A percentile compares a stretch with the other conserved stretches of the same genome.
phyloP scores from a whole-genome alignment of 257 asterid species.

The Solanum gandarillasii region DNA sequence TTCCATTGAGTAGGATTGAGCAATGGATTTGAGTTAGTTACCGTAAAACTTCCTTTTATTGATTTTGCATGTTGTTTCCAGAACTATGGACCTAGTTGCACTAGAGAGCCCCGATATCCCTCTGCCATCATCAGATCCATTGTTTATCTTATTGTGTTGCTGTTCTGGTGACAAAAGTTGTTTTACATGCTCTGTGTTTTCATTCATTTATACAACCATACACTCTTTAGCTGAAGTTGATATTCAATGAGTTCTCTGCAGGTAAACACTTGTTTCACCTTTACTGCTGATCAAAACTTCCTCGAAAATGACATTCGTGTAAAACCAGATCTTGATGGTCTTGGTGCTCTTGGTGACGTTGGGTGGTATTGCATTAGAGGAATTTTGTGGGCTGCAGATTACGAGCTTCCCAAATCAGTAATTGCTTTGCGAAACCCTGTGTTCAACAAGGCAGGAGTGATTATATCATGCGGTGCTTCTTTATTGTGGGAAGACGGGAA shows the following conservation, averaged over 20 bases:
- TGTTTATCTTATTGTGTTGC: not conserved
- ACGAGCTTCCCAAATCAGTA: constrained; percentile 26
- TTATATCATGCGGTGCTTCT: constrained; percentile 29
- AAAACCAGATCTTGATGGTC: constrained; percentile 37
- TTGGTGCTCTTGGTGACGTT: constrained; percentile 34
- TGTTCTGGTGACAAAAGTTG: not conserved
- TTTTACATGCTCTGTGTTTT: not conserved
- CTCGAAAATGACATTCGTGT: constrained; percentile 31
- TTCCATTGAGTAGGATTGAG: not conserved
- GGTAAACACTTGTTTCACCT: constrained; percentile 20
- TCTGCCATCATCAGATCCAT: not conserved
- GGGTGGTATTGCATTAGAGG: constrained; percentile 36
- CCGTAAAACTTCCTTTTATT: not conserved
- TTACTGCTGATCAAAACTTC: constrained; percentile 16
- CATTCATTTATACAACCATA: not conserved
- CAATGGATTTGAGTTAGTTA: not conserved
- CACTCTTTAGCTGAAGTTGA: not conserved
- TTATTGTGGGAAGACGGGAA: constrained; percentile 32
- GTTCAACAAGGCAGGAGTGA: constrained; percentile 24
- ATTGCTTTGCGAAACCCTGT: constrained; percentile 18
- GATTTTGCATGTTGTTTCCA: not conserved
- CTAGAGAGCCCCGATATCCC: not conserved
- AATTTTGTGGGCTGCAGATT: constrained; percentile 22
- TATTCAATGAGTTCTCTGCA: not conserved
- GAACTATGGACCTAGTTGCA: not conserved